phyloP scores from a whole-genome alignment of 2,329 filamentous ascomycete species.

The Diaporthe helianthi region DNA sequence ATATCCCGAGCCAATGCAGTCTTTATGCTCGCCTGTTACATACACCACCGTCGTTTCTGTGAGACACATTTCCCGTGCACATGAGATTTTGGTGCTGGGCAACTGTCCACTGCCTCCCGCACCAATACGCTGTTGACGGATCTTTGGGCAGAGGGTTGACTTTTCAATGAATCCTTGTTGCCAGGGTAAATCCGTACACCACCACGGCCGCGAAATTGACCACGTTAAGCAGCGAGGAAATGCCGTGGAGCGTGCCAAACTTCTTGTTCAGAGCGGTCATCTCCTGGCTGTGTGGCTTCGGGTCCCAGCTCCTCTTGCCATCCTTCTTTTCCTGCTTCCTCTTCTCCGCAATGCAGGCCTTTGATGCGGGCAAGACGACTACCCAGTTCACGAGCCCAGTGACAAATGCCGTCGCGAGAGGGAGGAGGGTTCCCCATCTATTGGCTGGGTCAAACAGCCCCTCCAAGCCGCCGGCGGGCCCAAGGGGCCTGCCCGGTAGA shows the following conservation, averaged over 20 bases:
- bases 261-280: slow-evolving; percentile 82
- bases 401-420: slow-evolving; percentile 73
- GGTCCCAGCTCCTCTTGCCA: slow-evolving; percentile 85
- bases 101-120: background rate
- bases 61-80: background rate
- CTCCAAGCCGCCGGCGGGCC: slow-evolving; percentile 55
- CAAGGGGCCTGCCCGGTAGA: slow-evolving; percentile 68
- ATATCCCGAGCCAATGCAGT: slow-evolving; percentile 16
- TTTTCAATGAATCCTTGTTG: slow-evolving; percentile 61
- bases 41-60: background rate
- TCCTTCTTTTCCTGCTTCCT: slow-evolving; percentile 87
- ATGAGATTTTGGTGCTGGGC: background rate
- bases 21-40: background rate
- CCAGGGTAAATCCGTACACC: slow-evolving; percentile 80
- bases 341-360: slow-evolving; percentile 75
- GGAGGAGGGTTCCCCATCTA: slow-evolving; percentile 69
- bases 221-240: slow-evolving; percentile 82
- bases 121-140: background rate
- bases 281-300: slow-evolving; percentile 79
- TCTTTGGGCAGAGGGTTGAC: background rate
- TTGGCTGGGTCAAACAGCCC: slow-evolving; percentile 68
- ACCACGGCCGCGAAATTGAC: slow-evolving; percentile 72
- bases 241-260: slow-evolving; percentile 81
- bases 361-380: slow-evolving; percentile 78
- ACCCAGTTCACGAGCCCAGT: slow-evolving; percentile 74